Evolutionary conservation across 768 basidiomycete genomes (phyloP), one percentile per base, ranked within the genome.

Genomic region (Rubroboletus pulcherrimus): DNA sequence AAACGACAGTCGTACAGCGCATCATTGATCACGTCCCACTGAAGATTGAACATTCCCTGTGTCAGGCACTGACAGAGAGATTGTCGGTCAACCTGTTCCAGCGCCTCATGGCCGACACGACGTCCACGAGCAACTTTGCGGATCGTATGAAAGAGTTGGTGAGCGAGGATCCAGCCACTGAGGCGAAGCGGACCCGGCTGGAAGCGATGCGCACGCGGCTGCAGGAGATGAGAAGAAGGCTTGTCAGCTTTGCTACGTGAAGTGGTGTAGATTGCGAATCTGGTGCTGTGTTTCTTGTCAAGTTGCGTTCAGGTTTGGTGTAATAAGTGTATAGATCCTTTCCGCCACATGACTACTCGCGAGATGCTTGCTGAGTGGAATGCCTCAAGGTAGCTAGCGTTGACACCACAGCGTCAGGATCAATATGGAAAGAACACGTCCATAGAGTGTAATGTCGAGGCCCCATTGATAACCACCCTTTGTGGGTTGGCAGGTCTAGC

Each of bases 1-100:
- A 35, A 1, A 38, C n/a, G 19, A 43, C 33, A 29, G 8, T 33
- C 19, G 1, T 51, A 26, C 33, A 86, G 85, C 78, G 82, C 10
- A 71, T 82, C 59, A 75, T 83, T 37, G 85, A 86, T 55, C 69
- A 77, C 38, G 49, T 85, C 21, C 83, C 84, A 1, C 64, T 78
- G 9, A 72, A 70, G 41, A 81, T 83, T 35, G 79, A 82, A 54
- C 74, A 73, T 21, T 64, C 71, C 8, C 70, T 83, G 31, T 73
- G 80, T 43, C 72, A 75, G 37, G 64, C 70, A 10, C 68, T 81
- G 12, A 73, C 71, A 0, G 57, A 66, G 0, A 65, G 55, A 19
- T 58, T 81, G 39, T 73, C 75, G 8, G 55, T 64, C 21, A 66
- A 62, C 15, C 67, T 86, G 9, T 55, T 76, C 33, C 56, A 63